Evolutionary conservation across 2,329 filamentous ascomycete species (phyloP).

Genomic region (Sporothrix sp.): DNA sequence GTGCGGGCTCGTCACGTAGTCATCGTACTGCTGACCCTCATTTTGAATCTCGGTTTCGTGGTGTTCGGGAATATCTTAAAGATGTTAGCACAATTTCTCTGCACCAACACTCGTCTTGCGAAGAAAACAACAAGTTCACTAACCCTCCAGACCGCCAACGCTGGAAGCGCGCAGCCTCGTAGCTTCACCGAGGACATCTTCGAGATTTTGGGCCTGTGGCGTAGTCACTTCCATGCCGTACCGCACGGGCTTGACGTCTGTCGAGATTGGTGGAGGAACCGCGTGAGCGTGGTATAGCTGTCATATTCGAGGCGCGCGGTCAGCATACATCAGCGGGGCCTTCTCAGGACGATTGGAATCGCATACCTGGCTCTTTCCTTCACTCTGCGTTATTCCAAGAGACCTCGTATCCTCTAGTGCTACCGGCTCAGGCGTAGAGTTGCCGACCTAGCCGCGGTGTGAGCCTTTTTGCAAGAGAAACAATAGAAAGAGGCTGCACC

Average conservation of each 20-base stretch:
- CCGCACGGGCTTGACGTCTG: constrained; percentile 55
- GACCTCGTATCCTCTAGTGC: constrained; percentile 14
- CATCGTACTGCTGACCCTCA: constrained; percentile 45
- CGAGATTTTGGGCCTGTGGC: constrained; percentile 71
- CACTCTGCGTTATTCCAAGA: constrained; percentile 28
- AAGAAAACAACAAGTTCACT: constrained; percentile 21
- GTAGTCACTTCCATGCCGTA: constrained; percentile 64
- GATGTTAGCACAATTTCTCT: background rate
- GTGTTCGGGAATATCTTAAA: constrained; percentile 40
- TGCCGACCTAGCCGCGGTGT: constrained; percentile 4
- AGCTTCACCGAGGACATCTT: constrained; percentile 55
- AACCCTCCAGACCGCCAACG: constrained; percentile 70
- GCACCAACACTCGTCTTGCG: background rate
- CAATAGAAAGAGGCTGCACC: background rate
- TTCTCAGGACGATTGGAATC: background rate
- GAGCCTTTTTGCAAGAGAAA: background rate
- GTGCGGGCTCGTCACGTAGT: constrained; percentile 32
- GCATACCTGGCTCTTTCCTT: constrained; percentile 29
- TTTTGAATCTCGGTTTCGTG: constrained; percentile 41
- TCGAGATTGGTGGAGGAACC: constrained; percentile 63
- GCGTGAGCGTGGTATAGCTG: constrained; percentile 18
- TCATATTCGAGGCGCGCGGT: background rate
- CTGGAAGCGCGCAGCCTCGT: constrained; percentile 54
- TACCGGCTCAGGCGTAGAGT: constrained; percentile 4
- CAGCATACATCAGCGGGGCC: background rate